Percentiles rank a stretch among this genome's conserved stretches.
These are phyloP conservation scores for Monosporozyma servazzii DNA, from an alignment of 805 yeast genomes.

Conservation along the genomic window DNA sequence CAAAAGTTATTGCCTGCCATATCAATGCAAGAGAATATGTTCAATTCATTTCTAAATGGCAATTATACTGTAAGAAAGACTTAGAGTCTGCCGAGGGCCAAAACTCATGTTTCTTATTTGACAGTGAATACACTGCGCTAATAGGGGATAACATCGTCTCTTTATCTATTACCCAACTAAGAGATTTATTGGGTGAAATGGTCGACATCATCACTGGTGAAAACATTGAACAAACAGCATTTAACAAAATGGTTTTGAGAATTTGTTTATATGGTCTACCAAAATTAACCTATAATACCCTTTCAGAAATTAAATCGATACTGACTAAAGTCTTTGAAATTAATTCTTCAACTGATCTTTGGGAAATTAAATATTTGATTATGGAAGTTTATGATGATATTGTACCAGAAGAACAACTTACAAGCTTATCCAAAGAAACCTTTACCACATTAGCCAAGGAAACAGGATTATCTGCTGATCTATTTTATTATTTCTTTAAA, in stretches of 20 bases:
- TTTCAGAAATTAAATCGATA: slow-evolving; percentile 15
- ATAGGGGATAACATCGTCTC: slow-evolving; percentile 36
- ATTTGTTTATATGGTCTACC: slow-evolving; percentile 36
- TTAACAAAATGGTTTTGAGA: slow-evolving; percentile 18
- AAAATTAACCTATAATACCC: slow-evolving; percentile 25
- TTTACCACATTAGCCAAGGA: background rate
- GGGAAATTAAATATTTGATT: slow-evolving; percentile 41
- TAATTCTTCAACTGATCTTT: slow-evolving; percentile 19
- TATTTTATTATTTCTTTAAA: slow-evolving; percentile 39
- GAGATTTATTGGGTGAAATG: slow-evolving; percentile 17
- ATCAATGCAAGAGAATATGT: slow-evolving; percentile 49
- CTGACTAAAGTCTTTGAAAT: slow-evolving; percentile 22
- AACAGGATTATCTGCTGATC: slow-evolving; percentile 7
- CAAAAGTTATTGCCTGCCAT: slow-evolving; percentile 37
- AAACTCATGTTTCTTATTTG: slow-evolving; percentile 14
- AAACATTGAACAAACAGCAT: slow-evolving; percentile 5
- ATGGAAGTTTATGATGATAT: slow-evolving; percentile 40
- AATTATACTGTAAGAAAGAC: slow-evolving; percentile 12
- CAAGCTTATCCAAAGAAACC: slow-evolving; percentile 1
- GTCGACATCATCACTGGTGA: slow-evolving; percentile 7
- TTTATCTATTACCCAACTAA: slow-evolving; percentile 42
- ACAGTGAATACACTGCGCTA: slow-evolving; percentile 26
- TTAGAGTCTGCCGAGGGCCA: slow-evolving; percentile 2
- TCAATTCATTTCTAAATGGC: slow-evolving; percentile 42
- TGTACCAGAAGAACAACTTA: slow-evolving; percentile 21